Evolutionary conservation across 1,139 yeast genomes (phyloP).

Genomic region (Yamadazyma diospyri): DNA sequence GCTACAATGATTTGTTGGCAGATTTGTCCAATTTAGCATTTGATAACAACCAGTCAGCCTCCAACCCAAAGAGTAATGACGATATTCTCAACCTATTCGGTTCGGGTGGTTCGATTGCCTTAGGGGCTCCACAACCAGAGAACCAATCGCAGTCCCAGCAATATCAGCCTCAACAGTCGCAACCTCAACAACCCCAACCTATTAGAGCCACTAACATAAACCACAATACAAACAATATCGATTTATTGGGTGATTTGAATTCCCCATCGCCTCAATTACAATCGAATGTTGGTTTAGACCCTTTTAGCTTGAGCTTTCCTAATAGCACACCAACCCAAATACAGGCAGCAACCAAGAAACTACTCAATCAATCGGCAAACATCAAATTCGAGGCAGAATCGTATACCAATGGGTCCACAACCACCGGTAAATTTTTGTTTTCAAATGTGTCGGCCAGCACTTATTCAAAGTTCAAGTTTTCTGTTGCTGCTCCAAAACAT

Average conservation of each 20-base stretch:
- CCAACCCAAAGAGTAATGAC: conserved; percentile 21
- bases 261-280: conserved; percentile 49
- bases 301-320: conserved; percentile 50
- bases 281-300: conserved; percentile 45
- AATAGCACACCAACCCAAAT: conserved; percentile 34
- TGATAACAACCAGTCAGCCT: conserved; percentile 12
- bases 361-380: conserved; percentile 45
- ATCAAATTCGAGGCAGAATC: conserved; percentile 49
- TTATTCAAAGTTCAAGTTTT: conserved; percentile 51
- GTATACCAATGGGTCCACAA: conserved; percentile 18
- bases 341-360: conserved; percentile 16
- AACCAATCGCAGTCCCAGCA: conserved; percentile 10
- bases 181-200: conserved; percentile 15
- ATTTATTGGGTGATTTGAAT: conserved; percentile 44
- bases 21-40: conserved; percentile 66
- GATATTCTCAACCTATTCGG: conserved; percentile 44
- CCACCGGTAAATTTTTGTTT: conserved; percentile 41
- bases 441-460: conserved; percentile 35
- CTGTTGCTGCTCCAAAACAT: conserved; percentile 79
- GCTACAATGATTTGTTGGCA: conserved; percentile 64
- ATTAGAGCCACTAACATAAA: conserved; percentile 10
- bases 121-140: conserved; percentile 22
- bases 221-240: conserved; percentile 18
- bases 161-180: no score
- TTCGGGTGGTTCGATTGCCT: conserved; percentile 43